Evolutionary conservation across 2,329 filamentous ascomycete genomes (phyloP).

Genomic region (Onygenales sp.): DNA sequence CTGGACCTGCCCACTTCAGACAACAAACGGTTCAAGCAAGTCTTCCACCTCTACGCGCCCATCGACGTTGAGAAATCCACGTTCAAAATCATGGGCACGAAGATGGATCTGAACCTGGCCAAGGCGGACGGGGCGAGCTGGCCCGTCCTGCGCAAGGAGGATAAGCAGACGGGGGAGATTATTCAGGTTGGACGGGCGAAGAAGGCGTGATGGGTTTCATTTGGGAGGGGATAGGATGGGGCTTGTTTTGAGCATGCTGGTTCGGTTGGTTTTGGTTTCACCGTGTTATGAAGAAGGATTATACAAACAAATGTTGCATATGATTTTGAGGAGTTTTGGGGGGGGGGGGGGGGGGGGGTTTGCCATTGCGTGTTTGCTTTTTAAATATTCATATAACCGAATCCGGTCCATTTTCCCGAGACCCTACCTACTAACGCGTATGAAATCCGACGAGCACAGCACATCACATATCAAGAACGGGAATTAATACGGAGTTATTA

Average conservation of each 20-base stretch:
- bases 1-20: slow-evolving; percentile 84
- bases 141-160: slow-evolving; percentile 75
- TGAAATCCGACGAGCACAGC: no score
- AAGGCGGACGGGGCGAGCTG: slow-evolving; percentile 70
- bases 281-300: no score
- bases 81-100: slow-evolving; percentile 78
- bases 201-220: slow-evolving; percentile 25
- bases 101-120: slow-evolving; percentile 68
- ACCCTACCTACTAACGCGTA: no score
- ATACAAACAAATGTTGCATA: no score
- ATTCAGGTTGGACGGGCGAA: slow-evolving; percentile 81
- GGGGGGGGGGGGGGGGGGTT: no score
- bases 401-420: no score
- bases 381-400: no score
- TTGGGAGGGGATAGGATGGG: neutral
- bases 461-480: no score
- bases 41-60: slow-evolving; percentile 63
- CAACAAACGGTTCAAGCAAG: slow-evolving; percentile 67
- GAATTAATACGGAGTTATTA: no score
- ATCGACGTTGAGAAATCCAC: slow-evolving; percentile 68
- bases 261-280: no score
- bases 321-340: no score
- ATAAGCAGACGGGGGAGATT: slow-evolving; percentile 65
- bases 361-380: no score
- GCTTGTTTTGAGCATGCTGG: neutral